Conservation (phyloP, 257 asterid genomes). For the Ligustrum vulgare region DNA sequence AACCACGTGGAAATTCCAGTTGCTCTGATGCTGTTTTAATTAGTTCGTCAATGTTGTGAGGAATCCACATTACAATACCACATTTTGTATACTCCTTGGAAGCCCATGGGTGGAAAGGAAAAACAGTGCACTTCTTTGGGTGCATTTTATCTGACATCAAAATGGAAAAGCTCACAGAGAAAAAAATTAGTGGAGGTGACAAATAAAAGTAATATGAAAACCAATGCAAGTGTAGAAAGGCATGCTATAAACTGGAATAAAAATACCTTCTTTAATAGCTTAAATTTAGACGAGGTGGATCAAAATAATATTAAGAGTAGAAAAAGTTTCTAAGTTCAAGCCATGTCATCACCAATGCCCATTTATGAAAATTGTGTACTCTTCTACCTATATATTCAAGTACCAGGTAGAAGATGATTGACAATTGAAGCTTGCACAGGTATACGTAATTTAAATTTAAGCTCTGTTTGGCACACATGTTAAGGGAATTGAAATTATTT, state of each 20-base stretch:
- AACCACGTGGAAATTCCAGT: slow-evolving; percentile 39
- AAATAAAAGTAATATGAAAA: background rate
- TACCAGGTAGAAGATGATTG: background rate
- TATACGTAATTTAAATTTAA: background rate
- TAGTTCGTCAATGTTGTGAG: slow-evolving; percentile 65
- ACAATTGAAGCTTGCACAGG: too few relatives aligned
- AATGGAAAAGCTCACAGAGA: background rate
- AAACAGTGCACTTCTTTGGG: slow-evolving; percentile 70
- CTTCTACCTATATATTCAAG: background rate
- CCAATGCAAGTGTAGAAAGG: background rate
- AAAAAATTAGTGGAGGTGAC: background rate
- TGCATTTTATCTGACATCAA: slow-evolving; percentile 43
- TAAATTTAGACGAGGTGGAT: background rate
- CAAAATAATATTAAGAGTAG: too few relatives aligned
- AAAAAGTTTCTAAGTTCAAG: background rate
- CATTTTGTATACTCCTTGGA: slow-evolving; percentile 45
- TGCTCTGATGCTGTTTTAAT: slow-evolving; percentile 47
- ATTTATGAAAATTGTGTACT: background rate
- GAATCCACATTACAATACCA: slow-evolving; percentile 82
- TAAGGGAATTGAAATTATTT: too few relatives aligned
- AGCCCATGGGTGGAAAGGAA: slow-evolving; percentile 80
- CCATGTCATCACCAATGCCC: background rate
- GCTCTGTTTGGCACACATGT: too few relatives aligned
- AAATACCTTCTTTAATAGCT: background rate
- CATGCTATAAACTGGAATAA: background rate